Evolutionary conservation across 805 yeast genomes (phyloP), one percentile per base, ranked within the genome.

Genomic region (Isabelozyma pseudorhagii): DNA sequence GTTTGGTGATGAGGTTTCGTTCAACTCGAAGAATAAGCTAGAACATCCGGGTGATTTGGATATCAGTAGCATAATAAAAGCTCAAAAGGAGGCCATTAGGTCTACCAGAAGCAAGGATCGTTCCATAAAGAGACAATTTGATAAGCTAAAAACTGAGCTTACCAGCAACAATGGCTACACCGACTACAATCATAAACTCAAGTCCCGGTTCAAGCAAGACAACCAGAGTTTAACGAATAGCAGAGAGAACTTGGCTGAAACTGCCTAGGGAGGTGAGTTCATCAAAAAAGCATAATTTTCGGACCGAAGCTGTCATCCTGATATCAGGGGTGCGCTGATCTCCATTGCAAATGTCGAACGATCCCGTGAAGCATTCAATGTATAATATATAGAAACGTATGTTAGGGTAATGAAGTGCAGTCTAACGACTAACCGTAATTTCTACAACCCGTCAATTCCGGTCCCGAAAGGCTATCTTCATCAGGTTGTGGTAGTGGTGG

Each of bases 51-150:
- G 65, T 4, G 79, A 75, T 55, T 59, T 72, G 44, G 77, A 74
- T 45, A 64, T 76, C 25, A 55, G 56, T 21, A 58, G 68, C 47
- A 70, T 74, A 21, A 63, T 74, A 38, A 57, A 57, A 38, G 76
- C 77, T 6, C 78, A 74, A 50, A 54, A 61, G 40, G 63, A 61
- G 34, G 77, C 75, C 5, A 70, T 73, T 40, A 59, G 57, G 44
- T 54, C 54, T 44, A 75, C 74, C 47, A 67, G 72, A 48, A 67
- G 62, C 34, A 80, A 81, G 55, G 81, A 80, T 49, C 56, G 58
- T 17, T 60, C 63, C 44, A 62, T 80, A 29, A 72, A 71, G 55
- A 15, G 15, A 28, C 45, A 42, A 17, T 42, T 14, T 17, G 74
- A 67, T 54, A 56, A 53, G 36, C 46, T 57, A 21, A 45, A 46